Evolutionary conservation across 257 asterid genomes (phyloP).

Genomic region (Nicotiana paniculata): DNA sequence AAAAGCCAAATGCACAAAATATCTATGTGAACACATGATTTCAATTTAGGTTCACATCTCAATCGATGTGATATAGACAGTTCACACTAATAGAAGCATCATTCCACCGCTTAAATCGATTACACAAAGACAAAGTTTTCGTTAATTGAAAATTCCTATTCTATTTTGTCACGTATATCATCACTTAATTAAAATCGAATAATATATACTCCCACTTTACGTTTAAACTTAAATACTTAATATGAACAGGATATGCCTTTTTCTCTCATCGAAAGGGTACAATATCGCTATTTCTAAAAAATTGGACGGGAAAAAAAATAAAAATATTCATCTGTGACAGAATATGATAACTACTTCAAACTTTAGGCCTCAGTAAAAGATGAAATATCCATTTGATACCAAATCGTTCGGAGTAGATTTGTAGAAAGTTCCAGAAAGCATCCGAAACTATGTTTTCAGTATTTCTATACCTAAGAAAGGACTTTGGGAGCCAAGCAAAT

Average conservation of each 20-base stretch:
- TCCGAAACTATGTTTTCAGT: not conserved
- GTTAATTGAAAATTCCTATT: no score
- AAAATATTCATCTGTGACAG: not conserved
- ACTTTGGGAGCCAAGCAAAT: not conserved
- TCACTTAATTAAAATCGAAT: not conserved
- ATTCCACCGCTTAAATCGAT: no score
- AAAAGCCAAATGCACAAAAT: no score
- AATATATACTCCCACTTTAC: no score
- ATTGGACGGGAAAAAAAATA: not conserved
- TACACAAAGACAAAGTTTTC: no score
- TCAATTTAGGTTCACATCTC: no score
- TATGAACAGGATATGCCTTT: not conserved
- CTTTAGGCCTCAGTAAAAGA: not conserved
- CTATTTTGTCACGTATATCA: not conserved
- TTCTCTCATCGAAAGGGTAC: not conserved
- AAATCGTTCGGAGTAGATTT: not conserved
- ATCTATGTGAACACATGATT: no score
- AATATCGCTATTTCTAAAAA: not conserved
- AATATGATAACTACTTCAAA: not conserved
- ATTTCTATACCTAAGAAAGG: not conserved
- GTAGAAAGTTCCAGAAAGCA: constrained; percentile 2
- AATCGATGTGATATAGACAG: no score
- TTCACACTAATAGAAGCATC: no score
- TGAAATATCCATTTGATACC: not conserved
- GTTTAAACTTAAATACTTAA: no score